phyloP scores from a whole-genome alignment of 345 rosid species.

The Firmiana major region DNA sequence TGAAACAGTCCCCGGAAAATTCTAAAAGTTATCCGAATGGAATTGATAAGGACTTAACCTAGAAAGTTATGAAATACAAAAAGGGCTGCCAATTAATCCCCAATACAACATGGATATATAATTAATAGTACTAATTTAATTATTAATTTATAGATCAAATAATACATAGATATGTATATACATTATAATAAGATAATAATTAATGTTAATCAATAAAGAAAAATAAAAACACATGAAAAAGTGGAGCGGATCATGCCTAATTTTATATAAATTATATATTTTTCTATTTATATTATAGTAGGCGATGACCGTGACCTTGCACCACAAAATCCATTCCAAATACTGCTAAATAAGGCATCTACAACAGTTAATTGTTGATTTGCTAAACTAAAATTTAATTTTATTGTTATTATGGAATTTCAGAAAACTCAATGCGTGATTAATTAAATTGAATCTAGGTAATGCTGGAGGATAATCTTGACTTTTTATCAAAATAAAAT shows the following conservation, averaged over 20 bases:
- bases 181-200: neutral
- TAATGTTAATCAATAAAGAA: neutral
- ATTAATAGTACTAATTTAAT: neutral
- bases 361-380: neutral
- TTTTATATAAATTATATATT: no score
- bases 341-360: neutral
- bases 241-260: neutral
- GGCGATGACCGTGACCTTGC: neutral
- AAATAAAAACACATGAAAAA: neutral
- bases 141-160: neutral
- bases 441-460: neutral
- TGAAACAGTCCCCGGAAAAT: neutral
- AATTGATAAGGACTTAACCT: slow-evolving; percentile 1
- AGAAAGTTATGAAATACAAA: neutral
- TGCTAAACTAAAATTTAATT: neutral
- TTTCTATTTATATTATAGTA: neutral
- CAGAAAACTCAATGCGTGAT: neutral
- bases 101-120: neutral
- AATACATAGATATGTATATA: neutral
- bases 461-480: no score
- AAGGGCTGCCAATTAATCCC: neutral
- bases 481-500: neutral
- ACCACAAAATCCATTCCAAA: neutral
- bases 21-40: neutral
- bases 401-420: neutral